Conservation (phyloP, 176 grass and related monocot species). For the Saccharum spontaneum region DNA sequence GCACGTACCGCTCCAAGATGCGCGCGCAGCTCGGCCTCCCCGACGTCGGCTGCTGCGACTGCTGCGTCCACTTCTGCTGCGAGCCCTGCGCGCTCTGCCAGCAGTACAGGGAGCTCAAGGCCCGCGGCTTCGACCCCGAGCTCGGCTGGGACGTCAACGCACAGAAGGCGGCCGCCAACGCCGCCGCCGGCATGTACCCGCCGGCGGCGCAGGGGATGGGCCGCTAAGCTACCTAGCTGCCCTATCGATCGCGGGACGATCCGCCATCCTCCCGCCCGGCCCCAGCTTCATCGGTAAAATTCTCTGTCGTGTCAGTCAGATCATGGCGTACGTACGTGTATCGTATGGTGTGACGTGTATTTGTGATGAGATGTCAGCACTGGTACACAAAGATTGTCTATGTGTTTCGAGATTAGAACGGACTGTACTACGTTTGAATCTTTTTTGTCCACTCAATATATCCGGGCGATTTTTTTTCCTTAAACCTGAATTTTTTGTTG, state of each 20-base stretch:
- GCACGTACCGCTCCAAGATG: conserved; percentile 55
- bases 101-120: conserved; percentile 61
- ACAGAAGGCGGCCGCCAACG: background rate
- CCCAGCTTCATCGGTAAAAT: background rate
- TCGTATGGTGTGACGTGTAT: background rate
- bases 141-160: conserved; percentile 38
- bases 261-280: too few species aligned
- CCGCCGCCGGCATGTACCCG: background rate
- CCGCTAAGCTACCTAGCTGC: background rate
- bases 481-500: too few species aligned
- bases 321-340: background rate
- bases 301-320: background rate
- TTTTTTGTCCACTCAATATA: too few species aligned
- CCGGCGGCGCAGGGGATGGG: conserved; percentile 15
- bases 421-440: too few species aligned
- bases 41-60: conserved; percentile 48
- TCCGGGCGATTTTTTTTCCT: too few species aligned
- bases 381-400: too few species aligned
- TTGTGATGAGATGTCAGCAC: background rate
- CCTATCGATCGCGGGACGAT: too few species aligned
- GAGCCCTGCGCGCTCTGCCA: conserved; percentile 53
- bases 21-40: conserved; percentile 38
- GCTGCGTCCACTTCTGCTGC: conserved; percentile 72
- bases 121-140: conserved; percentile 49
- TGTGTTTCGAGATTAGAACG: too few species aligned